Base-by-base conservation (phyloP, 768 basidiomycete genomes). In the Kwoniella bestiolae region DNA sequence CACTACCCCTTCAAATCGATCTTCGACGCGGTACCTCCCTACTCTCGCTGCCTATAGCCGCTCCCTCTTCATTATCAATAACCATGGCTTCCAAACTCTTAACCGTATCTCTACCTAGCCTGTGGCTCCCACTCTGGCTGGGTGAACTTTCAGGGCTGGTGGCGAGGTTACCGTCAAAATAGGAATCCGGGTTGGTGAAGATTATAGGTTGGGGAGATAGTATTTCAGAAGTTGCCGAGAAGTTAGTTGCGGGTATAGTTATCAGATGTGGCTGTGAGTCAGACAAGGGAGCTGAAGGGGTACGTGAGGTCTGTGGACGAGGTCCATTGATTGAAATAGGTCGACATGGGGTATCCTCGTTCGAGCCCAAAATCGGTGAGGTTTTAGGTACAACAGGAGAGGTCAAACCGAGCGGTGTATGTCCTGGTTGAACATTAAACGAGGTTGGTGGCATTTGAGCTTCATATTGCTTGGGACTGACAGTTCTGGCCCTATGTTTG, bases 1-100 rank as follows among this genome's bases (percentile, higher is more conserved):
- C 50, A 31, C 50, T 52, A 18, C 50, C 50, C 29, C 50, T 52
- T 31, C 50, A 28, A 23, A 26, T 28, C n/a, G 50, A 52, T 31
- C 50, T 26, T 28, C 29, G 21, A 28, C 16, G 26, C n/a, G 16
- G n/a, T 16, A n/a, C n/a, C 11, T 28, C 29, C 25, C 29, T n/a
- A n/a, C n/a, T n/a, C n/a, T 7, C 29, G 14, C 16, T 5, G 5
- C 23, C 6, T 52, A 8, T 31, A 8, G n/a, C 16, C 23, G 12
- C 50, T 12, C 26, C n/a, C 5, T 6, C 12, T 31, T 31, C 29
- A 23, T 52, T n/a, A 31, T 52, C 29, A 3, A 26, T 14, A 31
- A 52, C 28, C 29, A 31, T 52, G 7, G 23, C 50, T 31, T 52
- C 50, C 12, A 31, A 31, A 26, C 25, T 28, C 25, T 52, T 52